Evolutionary conservation across 2,329 filamentous ascomycete species (phyloP).

Genomic region (Akanthomyces muscarius): DNA sequence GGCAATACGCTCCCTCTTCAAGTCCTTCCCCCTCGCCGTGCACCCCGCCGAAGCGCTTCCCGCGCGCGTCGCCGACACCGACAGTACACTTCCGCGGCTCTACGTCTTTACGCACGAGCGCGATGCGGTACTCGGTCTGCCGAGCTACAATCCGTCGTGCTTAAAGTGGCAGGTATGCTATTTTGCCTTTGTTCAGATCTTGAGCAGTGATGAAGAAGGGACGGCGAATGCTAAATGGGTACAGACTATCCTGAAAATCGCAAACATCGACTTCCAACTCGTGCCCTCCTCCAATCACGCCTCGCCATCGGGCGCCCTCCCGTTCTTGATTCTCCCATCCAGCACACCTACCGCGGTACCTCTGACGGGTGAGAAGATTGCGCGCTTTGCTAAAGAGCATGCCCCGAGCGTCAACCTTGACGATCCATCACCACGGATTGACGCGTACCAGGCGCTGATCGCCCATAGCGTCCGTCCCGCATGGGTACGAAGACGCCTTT

Average conservation of each 20-base stretch:
- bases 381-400: constrained; percentile 60
- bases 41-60: constrained; percentile 75
- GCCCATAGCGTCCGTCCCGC: constrained; percentile 76
- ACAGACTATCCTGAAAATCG: constrained; percentile 79
- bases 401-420: constrained; percentile 35
- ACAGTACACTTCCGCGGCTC: constrained; percentile 47
- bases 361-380: constrained; percentile 52
- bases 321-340: constrained; percentile 62
- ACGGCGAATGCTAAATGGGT: too few relatives aligned
- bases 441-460: constrained; percentile 75
- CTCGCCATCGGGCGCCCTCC: constrained; percentile 81
- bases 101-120: constrained; percentile 70
- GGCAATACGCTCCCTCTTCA: constrained; percentile 78
- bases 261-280: constrained; percentile 61
- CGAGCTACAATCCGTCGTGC: constrained; percentile 89
- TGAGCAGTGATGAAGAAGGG: not conserved
- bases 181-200: not conserved
- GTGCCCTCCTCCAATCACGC: constrained; percentile 85
- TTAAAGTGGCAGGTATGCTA: constrained; percentile 86
- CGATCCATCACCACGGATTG: constrained; percentile 53
- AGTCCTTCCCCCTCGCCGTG: constrained; percentile 72
- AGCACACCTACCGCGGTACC: constrained; percentile 31
- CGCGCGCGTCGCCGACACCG: constrained; percentile 41
- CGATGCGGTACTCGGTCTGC: constrained; percentile 57
- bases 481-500: constrained; percentile 55